phyloP scores from a whole-genome alignment of 805 yeast species.

The Wickerhamiella sergipiensis region DNA sequence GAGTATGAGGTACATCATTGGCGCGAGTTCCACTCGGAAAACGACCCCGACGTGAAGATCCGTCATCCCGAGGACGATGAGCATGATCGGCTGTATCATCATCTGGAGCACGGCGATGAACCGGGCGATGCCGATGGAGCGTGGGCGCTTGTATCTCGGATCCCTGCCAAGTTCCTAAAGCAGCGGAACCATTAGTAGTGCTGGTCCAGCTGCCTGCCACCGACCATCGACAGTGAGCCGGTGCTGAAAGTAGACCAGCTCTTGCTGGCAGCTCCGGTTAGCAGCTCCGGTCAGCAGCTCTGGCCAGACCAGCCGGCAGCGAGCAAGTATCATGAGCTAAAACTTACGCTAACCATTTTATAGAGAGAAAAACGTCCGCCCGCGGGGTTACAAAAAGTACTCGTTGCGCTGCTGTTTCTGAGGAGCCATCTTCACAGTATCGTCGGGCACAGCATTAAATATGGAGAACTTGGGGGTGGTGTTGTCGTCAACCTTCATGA shows the following conservation, averaged over 20 bases:
- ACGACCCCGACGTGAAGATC: constrained; percentile 68
- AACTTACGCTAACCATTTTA: not conserved
- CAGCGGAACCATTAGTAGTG: not conserved
- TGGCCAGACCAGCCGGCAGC: too few relatives aligned
- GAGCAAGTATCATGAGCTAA: too few relatives aligned
- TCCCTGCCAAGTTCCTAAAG: constrained; percentile 18
- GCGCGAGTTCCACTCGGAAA: constrained; percentile 44
- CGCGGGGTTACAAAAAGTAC: constrained; percentile 22
- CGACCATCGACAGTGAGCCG: too few relatives aligned
- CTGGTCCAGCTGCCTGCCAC: too few relatives aligned
- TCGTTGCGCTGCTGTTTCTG: constrained; percentile 27
- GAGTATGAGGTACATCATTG: constrained; percentile 95
- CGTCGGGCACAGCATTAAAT: constrained; percentile 88
- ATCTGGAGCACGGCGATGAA: constrained; percentile 67
- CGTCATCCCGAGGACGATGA: constrained; percentile 85
- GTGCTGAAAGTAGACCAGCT: too few relatives aligned
- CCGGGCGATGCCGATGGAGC: constrained; percentile 17
- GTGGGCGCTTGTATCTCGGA: constrained; percentile 13
- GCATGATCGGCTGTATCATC: constrained; percentile 73
- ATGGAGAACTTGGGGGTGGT: constrained; percentile 82
- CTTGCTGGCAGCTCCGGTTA: too few relatives aligned
- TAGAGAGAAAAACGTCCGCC: not conserved
- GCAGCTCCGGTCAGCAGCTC: too few relatives aligned
- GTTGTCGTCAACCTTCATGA: constrained; percentile 86
- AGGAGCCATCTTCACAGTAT: constrained; percentile 24